phyloP scores from a whole-genome alignment of 768 basidiomycete species.

The Tephrocybe sp. region DNA sequence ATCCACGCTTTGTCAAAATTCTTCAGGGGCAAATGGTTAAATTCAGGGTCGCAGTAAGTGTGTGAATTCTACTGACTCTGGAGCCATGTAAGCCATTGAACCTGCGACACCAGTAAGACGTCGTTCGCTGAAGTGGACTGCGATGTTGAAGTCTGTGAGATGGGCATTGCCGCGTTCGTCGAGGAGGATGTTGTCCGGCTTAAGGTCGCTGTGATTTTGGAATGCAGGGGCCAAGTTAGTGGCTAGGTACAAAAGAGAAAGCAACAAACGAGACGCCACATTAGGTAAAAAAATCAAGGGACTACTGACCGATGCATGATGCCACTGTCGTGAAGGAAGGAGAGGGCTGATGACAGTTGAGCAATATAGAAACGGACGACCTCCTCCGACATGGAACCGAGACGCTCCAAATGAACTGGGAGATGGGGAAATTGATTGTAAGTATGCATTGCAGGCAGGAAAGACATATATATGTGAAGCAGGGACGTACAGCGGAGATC shows the following conservation, averaged over 20 bases:
- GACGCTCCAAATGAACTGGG: constrained; percentile 80
- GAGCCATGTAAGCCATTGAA: constrained; percentile 99
- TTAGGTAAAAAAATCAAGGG: constrained; percentile 10
- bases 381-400: constrained; percentile 73
- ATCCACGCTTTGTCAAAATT: constrained; percentile 90
- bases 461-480: background rate
- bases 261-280: constrained; percentile 23
- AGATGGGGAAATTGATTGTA: constrained; percentile 12
- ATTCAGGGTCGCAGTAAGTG: constrained; percentile 6
- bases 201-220: constrained; percentile 70
- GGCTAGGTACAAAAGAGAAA: constrained; percentile 12
- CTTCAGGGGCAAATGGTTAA: constrained; percentile 23
- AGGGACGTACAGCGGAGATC: constrained; percentile 81
- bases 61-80: constrained; percentile 47
- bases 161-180: constrained; percentile 96
- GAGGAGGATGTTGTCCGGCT: constrained; percentile 96
- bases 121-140: constrained; percentile 91
- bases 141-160: constrained; percentile 98
- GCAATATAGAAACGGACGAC: constrained; percentile 88
- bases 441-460: constrained; percentile 7
- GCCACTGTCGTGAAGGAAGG: constrained; percentile 87
- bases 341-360: constrained; percentile 83
- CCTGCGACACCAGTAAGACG: constrained; percentile 91
- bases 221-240: constrained; percentile 11
- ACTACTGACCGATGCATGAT: constrained; percentile 92